Evolutionary conservation across 2,329 filamentous ascomycete species (phyloP).

Genomic region (Colletotrichum plurivorum): DNA sequence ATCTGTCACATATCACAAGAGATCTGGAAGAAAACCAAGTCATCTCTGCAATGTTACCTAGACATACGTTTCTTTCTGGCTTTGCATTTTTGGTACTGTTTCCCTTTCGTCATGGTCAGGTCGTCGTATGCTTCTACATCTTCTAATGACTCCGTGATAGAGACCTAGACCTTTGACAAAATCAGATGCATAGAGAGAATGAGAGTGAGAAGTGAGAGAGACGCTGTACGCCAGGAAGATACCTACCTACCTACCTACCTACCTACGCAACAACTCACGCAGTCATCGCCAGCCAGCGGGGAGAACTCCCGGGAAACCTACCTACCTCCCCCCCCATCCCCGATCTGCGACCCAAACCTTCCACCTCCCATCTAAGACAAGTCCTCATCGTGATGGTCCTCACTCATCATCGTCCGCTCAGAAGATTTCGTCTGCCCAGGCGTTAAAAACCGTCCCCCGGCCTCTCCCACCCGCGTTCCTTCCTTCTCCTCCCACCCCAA

Average conservation of each 20-base stretch:
- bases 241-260: no score
- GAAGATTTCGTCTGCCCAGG: neutral
- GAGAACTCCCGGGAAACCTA: neutral
- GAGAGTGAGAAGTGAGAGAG: no score
- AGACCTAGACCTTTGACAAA: no score
- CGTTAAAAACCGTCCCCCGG: neutral
- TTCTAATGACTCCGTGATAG: neutral
- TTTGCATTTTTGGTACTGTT: neutral
- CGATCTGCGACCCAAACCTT: constrained; percentile 20
- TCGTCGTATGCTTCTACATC: neutral
- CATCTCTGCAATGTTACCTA: neutral
- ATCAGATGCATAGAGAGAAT: neutral
- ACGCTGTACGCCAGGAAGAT: no score
- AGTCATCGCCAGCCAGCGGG: constrained; percentile 12
- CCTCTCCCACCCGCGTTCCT: neutral
- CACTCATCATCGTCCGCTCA: neutral
- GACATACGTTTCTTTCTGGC: no score
- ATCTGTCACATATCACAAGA: constrained; percentile 27
- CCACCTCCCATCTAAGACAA: constrained; percentile 28
- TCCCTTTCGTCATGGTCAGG: neutral
- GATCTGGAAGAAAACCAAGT: neutral
- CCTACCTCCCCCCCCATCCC: neutral
- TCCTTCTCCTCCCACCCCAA: neutral
- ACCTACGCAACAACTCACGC: neutral
- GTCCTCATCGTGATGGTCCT: no score